Evolutionary conservation across 352 stramenopile species (phyloP).

Genomic region (Aphanomyces invadans): DNA sequence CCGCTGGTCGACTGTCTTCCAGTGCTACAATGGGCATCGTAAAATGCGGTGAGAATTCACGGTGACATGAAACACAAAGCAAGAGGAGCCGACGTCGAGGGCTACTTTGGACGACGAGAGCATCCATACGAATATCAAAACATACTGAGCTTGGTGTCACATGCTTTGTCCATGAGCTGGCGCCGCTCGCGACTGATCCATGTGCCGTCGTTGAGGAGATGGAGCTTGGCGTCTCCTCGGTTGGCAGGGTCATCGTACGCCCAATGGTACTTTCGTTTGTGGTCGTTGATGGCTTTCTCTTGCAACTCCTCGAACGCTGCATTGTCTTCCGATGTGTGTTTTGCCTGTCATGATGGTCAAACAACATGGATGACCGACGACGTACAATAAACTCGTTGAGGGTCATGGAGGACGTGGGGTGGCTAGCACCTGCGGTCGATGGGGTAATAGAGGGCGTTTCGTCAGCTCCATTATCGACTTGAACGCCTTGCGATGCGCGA

Average conservation of each 20-base stretch:
- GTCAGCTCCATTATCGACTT: neutral
- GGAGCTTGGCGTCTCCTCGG: conserved; percentile 55
- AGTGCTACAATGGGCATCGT: no score
- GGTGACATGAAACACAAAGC: no score
- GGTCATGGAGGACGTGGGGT: conserved; percentile 35
- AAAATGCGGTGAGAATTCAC: no score
- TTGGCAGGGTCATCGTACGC: conserved; percentile 49
- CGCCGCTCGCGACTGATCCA: conserved; percentile 66
- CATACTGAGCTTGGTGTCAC: conserved; percentile 39
- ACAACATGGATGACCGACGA: neutral
- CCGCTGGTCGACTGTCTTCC: conserved; percentile 49
- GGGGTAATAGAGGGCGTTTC: neutral
- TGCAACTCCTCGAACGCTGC: conserved; percentile 67
- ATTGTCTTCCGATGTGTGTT: conserved; percentile 82
- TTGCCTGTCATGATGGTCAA: conserved; percentile 32
- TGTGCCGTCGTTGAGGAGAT: conserved; percentile 56
- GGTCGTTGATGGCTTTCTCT: conserved; percentile 55
- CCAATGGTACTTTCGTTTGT: conserved; percentile 69
- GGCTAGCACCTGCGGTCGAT: neutral
- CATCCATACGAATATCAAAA: no score
- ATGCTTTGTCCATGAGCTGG: conserved; percentile 48
- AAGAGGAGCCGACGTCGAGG: no score
- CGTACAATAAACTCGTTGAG: conserved; percentile 65
- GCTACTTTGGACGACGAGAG: no score
- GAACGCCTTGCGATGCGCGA: neutral